A percentile compares a stretch with the other conserved stretches of the same genome.
Evolutionary conservation across 768 basidiomycete genomes (phyloP).

Genomic region (Piloderma croceum): DNA sequence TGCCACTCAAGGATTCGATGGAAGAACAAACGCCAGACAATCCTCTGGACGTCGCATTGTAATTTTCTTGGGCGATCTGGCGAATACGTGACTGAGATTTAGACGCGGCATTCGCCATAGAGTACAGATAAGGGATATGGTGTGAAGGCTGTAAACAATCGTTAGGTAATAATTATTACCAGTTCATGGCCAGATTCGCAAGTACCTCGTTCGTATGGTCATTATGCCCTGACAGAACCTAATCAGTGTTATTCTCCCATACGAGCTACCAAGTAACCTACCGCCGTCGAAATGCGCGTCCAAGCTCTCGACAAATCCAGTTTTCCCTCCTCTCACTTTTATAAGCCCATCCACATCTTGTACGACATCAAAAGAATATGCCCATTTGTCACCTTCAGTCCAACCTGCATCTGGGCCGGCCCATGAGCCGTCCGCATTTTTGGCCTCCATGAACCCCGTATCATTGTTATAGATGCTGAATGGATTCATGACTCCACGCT

Average conservation of each 20-base stretch:
- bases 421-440: conserved; percentile 62
- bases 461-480: conserved; percentile 62
- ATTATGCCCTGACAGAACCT: conserved; percentile 54
- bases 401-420: conserved; percentile 69
- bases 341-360: conserved; percentile 65
- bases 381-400: conserved; percentile 80
- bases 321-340: conserved; percentile 57
- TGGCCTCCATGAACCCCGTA: conserved; percentile 81
- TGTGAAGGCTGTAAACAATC: conserved; percentile 58
- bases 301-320: conserved; percentile 57
- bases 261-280: conserved; percentile 16
- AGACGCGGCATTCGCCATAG: conserved; percentile 63
- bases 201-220: conserved; percentile 76
- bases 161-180: no score
- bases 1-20: not conserved
- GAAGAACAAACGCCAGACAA: conserved; percentile 56
- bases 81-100: conserved; percentile 70
- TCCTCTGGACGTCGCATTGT: conserved; percentile 63
- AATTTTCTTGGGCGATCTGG: conserved; percentile 56
- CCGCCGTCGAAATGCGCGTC: conserved; percentile 51
- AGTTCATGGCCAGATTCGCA: not conserved
- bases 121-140: conserved; percentile 80
- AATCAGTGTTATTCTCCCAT: not conserved
- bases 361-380: conserved; percentile 74
- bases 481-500: conserved; percentile 51